phyloP scores from a whole-genome alignment of 1,284 basidiomycete species.

The Pseudozyma sp. region DNA sequence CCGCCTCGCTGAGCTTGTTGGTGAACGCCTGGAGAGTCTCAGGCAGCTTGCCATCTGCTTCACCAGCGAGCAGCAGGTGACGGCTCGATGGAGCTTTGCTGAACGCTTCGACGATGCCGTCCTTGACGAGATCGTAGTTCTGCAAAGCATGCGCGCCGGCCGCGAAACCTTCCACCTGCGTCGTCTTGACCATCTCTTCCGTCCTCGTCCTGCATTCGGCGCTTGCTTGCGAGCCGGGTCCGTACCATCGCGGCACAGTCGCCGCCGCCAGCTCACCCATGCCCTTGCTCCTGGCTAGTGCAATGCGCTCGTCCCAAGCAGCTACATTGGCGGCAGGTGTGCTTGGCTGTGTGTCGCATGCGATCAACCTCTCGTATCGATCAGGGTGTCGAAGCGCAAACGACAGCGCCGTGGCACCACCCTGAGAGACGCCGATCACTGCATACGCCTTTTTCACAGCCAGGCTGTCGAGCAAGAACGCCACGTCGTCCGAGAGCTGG shows the following conservation, averaged over 20 bases:
- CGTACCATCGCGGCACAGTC: constrained; percentile 70
- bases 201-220: constrained; percentile 47
- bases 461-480: constrained; percentile 67
- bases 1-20: constrained; percentile 62
- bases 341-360: constrained; percentile 70
- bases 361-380: constrained; percentile 65
- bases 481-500: constrained; percentile 69
- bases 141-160: constrained; percentile 69
- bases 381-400: constrained; percentile 69
- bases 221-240: constrained; percentile 58
- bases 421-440: constrained; percentile 71
- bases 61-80: constrained; percentile 69
- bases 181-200: constrained; percentile 63
- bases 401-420: constrained; percentile 70
- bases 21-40: constrained; percentile 65
- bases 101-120: constrained; percentile 63
- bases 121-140: constrained; percentile 69
- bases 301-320: constrained; percentile 71
- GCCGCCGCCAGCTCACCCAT: constrained; percentile 69
- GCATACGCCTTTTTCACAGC: constrained; percentile 62
- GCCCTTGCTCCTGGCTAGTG: constrained; percentile 59
- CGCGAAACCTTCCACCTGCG: constrained; percentile 69
- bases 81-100: constrained; percentile 24
- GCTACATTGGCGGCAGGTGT: constrained; percentile 69
- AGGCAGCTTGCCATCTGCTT: constrained; percentile 70